Evolutionary conservation across 2,329 filamentous ascomycete genomes (phyloP), one percentile per base, ranked within the genome.

Genomic region (Cytospora piceae): DNA sequence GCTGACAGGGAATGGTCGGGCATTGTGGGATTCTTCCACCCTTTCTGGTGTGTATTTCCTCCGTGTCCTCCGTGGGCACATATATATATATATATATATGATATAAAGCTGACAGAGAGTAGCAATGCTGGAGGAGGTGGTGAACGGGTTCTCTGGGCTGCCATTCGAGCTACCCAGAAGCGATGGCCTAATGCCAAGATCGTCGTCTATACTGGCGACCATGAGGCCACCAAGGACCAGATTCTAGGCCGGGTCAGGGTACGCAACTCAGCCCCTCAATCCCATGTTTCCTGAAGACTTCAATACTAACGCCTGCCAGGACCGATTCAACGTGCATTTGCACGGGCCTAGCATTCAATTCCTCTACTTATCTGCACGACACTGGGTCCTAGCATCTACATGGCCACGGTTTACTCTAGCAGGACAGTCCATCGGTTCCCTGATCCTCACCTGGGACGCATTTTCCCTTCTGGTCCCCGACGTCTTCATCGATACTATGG

Each of bases 401-500:
- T 99, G 93, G 87, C 94, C 94, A 20, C 90, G 88, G 73, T 95
- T 98, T 77, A 99, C 95, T 0, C 87, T 99, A 5, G 83, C 97
- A 4, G 94, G 94, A n/a, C 95, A 99, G 77, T 96, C 93, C 2
- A 74, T 98, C 4, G 95, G 95, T 52, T 97, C 94, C 7, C 74
- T 99, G 55, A 75, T 97, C 32, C 83, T 99, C 62, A 94, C 91
- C 31, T 95, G 92, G 83, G 94, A 99, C 73, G 94, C 94, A 14
- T 95, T 99, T 76, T 90, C 87, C n/a, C 86, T 97, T 3, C 83
- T 98, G 3, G 91, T 94, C 0, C 95, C 95, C 0, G 95, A 99
- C 76, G 85, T 98, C 61, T 97, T 98, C 75, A 84, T 99, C 72
- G 95, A 99, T 74, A 99, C 95, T 2, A 97, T 99, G 94, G 95